A percentile compares a stretch with the other conserved stretches of the same genome.
These are phyloP conservation scores for Bassia scoparia DNA, from an alignment of 148 eudicot species.

Conservation along the genomic window DNA sequence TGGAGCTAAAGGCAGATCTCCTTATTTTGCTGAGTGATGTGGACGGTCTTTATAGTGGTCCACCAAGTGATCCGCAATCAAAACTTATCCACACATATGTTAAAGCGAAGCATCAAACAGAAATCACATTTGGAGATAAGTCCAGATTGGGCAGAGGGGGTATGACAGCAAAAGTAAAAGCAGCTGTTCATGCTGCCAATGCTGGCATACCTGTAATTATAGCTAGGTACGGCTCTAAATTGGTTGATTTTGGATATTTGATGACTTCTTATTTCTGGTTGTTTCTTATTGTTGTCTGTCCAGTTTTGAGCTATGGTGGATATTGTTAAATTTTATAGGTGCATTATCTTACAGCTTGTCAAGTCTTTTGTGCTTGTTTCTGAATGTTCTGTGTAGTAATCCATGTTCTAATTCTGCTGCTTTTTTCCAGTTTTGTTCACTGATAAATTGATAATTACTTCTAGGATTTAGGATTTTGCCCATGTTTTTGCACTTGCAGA, in stretches of 20 bases:
- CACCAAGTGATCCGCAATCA: slow-evolving; percentile 81
- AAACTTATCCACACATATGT: slow-evolving; percentile 75
- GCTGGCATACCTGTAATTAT: slow-evolving; percentile 89
- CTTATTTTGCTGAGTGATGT: slow-evolving; percentile 93
- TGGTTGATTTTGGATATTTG: background rate
- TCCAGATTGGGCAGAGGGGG: slow-evolving; percentile 98
- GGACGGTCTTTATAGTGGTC: slow-evolving; percentile 93
- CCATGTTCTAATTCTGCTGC: slow-evolving; percentile 1
- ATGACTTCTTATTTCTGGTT: background rate
- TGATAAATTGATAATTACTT: background rate
- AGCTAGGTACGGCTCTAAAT: slow-evolving; percentile 61
- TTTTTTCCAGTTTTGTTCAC: background rate
- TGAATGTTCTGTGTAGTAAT: background rate
- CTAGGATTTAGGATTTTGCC: background rate
- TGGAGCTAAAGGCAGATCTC: slow-evolving; percentile 95
- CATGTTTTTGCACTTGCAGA: background rate
- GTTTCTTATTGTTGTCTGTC: background rate
- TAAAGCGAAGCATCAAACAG: slow-evolving; percentile 68
- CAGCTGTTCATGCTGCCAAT: slow-evolving; percentile 85
- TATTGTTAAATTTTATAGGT: background rate
- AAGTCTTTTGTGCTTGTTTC: slow-evolving; percentile 1
- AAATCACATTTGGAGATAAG: slow-evolving; percentile 91
- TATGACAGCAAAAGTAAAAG: slow-evolving; percentile 97
- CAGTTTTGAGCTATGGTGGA: background rate
- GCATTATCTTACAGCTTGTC: background rate